phyloP scores from a whole-genome alignment of 2,329 filamentous ascomycete genomes.

The Aspergillus brasiliensis region DNA sequence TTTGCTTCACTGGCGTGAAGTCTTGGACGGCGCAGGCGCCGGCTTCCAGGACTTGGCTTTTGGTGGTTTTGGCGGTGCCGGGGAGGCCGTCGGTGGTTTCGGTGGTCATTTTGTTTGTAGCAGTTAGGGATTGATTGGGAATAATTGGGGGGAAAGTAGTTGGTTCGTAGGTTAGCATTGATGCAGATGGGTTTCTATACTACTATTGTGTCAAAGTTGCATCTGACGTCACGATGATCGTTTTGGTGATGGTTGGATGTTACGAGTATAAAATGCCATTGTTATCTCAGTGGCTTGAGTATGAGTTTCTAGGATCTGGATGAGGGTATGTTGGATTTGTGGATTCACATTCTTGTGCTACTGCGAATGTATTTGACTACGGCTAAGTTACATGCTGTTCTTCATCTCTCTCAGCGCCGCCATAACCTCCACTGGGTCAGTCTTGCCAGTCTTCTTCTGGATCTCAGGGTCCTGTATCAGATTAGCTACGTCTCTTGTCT shows the following conservation, averaged over 20 bases:
- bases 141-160: not conserved
- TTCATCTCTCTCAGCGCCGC: slow-evolving; percentile 85
- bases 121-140: no score
- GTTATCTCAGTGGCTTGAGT: not conserved
- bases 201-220: not conserved
- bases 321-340: not conserved
- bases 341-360: not conserved
- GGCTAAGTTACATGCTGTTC: slow-evolving; percentile 47
- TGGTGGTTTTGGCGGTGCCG: slow-evolving; percentile 36
- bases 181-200: not conserved
- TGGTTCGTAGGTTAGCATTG: not conserved
- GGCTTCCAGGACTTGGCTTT: slow-evolving; percentile 42
- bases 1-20: slow-evolving; percentile 70
- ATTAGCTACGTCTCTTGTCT: slow-evolving; percentile 11
- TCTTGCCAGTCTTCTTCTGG: slow-evolving; percentile 80
- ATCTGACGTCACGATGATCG: slow-evolving; percentile 35
- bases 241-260: not conserved
- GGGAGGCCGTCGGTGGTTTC: slow-evolving; percentile 19
- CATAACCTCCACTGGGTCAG: slow-evolving; percentile 82
- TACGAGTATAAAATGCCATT: not conserved
- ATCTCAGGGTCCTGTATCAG: slow-evolving; percentile 71
- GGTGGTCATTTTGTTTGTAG: slow-evolving; percentile 4
- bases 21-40: slow-evolving; percentile 42
- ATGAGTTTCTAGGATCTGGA: not conserved
- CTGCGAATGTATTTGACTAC: not conserved